Evolutionary conservation across 176 grass and related monocot species (phyloP), one percentile per base, ranked within the genome.

Genomic region (Ananas comosus): DNA sequence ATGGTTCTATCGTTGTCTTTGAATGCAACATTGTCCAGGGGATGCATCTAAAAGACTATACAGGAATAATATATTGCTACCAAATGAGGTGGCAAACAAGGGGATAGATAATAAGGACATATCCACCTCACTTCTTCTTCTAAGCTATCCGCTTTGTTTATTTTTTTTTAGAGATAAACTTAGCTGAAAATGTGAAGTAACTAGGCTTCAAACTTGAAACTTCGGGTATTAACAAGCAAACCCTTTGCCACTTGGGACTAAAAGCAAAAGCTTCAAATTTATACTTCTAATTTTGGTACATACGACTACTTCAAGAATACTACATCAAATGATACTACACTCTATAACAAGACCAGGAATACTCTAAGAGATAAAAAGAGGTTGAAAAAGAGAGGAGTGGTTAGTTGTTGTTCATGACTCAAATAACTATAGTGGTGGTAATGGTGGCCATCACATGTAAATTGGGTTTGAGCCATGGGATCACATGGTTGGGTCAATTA

Each of bases 21-120:
- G 74, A 77, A 72, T 48, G 74, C 63, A 72, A 67, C 25, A 9
- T 66, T 74, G 72, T 75, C 42, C 64, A 16, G 25, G 56, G 57
- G 16, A 29, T 19, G 27, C 16, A 50, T 47, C 27, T 28, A 61
- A 49, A 12, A 16, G 21, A 2, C 66, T 18, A 25, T 57, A 10
- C n/a, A 22, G 48, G 75, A 78, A 71, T 52, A 29, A 65, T 71
- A 57, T 13, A 19, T 54, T 71, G 69, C 51, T 53, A 27, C 21
- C 51, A 71, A 53, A 5, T 12, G 5, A 71, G 69, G 24, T 71
- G 69, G 69, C 51, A 56, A 17, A 33, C 33, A 12, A 49, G 29
- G 66, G 25, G 14, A 68, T 1, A 7, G 33, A 42, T 7, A 42
- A 42, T 6, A 42, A 42, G 0, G 33, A 42, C 33, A 42, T 42